Conservation (phyloP, 768 basidiomycete species). For the Amanita jacksonii region DNA sequence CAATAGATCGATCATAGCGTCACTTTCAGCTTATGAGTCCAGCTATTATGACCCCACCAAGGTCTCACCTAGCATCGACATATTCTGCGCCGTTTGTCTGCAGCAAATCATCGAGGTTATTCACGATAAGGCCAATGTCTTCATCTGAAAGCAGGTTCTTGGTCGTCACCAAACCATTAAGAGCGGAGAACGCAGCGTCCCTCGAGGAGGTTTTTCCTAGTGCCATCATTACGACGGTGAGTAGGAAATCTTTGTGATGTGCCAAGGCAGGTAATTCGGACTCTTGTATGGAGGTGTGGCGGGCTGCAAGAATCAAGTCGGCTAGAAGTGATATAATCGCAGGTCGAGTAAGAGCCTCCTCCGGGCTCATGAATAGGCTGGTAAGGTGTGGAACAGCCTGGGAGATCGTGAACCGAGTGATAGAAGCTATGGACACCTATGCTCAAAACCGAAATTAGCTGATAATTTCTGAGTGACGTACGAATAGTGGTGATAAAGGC, state of each 20-base stretch:
- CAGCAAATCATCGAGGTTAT: slow-evolving; percentile 64
- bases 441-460: not conserved
- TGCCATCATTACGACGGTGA: slow-evolving; percentile 54
- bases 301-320: slow-evolving; percentile 49
- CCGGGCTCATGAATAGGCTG: slow-evolving; percentile 62
- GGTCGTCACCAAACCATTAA: slow-evolving; percentile 60
- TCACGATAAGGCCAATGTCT: slow-evolving; percentile 75
- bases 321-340: slow-evolving; percentile 59
- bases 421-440: slow-evolving; percentile 38
- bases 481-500: slow-evolving; percentile 71
- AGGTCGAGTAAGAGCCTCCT: slow-evolving; percentile 56
- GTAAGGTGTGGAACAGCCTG: slow-evolving; percentile 71
- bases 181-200: slow-evolving; percentile 51
- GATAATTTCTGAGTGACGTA: slow-evolving; percentile 20
- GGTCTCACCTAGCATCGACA: slow-evolving; percentile 43
- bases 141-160: slow-evolving; percentile 51
- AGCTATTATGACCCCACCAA: not conserved
- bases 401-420: slow-evolving; percentile 57
- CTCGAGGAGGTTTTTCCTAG: slow-evolving; percentile 42
- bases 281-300: slow-evolving; percentile 27
- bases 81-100: slow-evolving; percentile 38
- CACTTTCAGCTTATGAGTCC: slow-evolving; percentile 27
- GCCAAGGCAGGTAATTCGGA: slow-evolving; percentile 28
- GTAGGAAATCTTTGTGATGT: slow-evolving; percentile 67
- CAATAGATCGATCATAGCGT: slow-evolving; percentile 53